Evolutionary conservation across 208 protist genomes (phyloP).

Genomic region (Leishmania gerbilli): DNA sequence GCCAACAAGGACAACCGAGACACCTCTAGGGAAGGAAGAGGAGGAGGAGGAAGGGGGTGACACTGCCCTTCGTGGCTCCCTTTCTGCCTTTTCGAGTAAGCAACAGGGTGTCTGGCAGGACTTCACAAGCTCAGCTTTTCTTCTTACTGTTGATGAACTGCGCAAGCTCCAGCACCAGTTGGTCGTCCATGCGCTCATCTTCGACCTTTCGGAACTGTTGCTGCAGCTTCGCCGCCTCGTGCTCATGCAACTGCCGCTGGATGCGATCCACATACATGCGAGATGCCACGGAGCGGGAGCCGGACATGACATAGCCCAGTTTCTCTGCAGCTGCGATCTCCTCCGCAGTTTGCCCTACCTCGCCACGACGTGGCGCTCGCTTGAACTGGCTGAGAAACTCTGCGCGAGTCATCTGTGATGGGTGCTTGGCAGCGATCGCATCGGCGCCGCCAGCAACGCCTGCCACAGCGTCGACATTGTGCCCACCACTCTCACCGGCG

Average conservation of each 20-base stretch:
- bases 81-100: not conserved
- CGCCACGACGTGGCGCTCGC: constrained; percentile 80
- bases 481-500: not conserved
- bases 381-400: constrained; percentile 90
- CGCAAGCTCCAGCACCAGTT: constrained; percentile 59
- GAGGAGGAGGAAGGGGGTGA: not conserved
- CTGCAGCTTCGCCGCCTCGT: constrained; percentile 84
- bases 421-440: constrained; percentile 58
- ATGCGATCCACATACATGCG: constrained; percentile 87
- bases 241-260: constrained; percentile 90
- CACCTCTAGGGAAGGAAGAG: not conserved
- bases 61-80: not conserved
- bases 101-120: not conserved
- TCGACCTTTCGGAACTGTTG: constrained; percentile 89
- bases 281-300: constrained; percentile 80
- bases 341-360: constrained; percentile 84
- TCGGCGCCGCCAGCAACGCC: not conserved
- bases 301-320: constrained; percentile 92
- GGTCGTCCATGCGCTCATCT: constrained; percentile 78
- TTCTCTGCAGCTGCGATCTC: constrained; percentile 77
- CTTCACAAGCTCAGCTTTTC: constrained; percentile 13
- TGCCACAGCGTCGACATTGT: not conserved
- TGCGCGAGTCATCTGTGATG: constrained; percentile 87
- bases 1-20: not conserved
- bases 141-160: constrained; percentile 41